Evolutionary conservation across 192 early-diverging fungal species (phyloP).

Genomic region (Umbelopsis ramanniana): DNA sequence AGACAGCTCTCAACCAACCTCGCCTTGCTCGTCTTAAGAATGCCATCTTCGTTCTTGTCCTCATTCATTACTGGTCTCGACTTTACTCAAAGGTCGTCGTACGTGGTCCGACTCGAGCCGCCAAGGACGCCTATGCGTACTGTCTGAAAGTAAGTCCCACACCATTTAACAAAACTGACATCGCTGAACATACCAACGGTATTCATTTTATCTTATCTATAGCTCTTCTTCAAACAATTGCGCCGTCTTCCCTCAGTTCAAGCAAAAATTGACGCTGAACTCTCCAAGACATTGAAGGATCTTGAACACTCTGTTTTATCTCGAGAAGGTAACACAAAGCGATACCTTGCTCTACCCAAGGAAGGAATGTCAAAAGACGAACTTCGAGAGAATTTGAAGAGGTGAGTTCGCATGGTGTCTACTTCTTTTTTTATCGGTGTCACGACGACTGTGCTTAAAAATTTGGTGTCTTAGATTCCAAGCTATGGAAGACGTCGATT

Average conservation of each 20-base stretch:
- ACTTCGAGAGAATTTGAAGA: conserved; percentile 64
- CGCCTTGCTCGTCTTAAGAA: conserved; percentile 58
- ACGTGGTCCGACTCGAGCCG: conserved; percentile 59
- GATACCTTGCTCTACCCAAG: conserved; percentile 69
- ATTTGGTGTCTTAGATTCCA: conserved; percentile 47
- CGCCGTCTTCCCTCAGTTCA: conserved; percentile 58
- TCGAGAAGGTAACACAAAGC: conserved; percentile 62
- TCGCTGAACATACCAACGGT: conserved; percentile 4
- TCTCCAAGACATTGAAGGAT: conserved; percentile 77
- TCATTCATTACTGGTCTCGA: conserved; percentile 52
- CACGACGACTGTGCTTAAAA: conserved; percentile 5
- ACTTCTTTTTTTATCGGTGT: conserved; percentile 1
- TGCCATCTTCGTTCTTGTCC: conserved; percentile 60
- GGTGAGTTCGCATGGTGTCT: conserved; percentile 41
- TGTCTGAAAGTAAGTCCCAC: conserved; percentile 47
- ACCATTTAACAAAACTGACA: too few relatives aligned
- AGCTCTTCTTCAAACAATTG: conserved; percentile 55
- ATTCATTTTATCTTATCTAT: conserved; percentile 7
- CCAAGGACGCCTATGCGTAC: conserved; percentile 45
- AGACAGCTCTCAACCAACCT: conserved; percentile 43
- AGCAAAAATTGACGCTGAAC: conserved; percentile 70
- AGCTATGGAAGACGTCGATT: conserved; percentile 68
- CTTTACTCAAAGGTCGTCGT: conserved; percentile 53
- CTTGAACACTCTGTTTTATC: conserved; percentile 80
- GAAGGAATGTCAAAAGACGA: conserved; percentile 64